These are phyloP conservation scores for Poa annua DNA, from an alignment of 176 grass and related monocot genomes.

Conservation along the genomic window DNA sequence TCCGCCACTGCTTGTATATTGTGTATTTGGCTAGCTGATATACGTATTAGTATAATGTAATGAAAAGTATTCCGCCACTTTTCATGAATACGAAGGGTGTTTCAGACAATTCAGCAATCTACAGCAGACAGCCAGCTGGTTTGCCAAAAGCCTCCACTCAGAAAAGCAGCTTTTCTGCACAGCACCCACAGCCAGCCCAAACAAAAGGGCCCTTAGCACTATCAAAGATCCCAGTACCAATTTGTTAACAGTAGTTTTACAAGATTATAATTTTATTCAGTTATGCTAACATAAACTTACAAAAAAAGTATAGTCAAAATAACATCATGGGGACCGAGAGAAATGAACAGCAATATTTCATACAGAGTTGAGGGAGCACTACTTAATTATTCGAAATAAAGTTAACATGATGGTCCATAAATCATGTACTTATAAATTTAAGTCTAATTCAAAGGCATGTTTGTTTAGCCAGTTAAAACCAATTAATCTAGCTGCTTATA, in stretches of 20 bases:
- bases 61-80: no score
- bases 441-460: background rate
- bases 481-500: conserved; percentile 20
- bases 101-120: no score
- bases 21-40: no score
- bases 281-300: background rate
- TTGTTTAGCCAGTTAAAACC: background rate
- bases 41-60: no score
- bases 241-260: background rate
- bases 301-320: background rate
- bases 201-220: no score
- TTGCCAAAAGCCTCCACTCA: no score
- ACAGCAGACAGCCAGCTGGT: no score
- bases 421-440: background rate
- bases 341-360: background rate
- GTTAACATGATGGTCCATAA: conserved; percentile 19
- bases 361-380: background rate
- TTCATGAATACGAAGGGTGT: no score
- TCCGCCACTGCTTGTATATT: no score
- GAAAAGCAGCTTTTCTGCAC: no score
- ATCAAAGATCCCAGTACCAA: background rate
- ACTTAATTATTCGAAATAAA: conserved; percentile 1
- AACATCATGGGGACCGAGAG: background rate
- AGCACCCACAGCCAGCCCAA: no score
- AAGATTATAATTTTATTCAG: background rate